phyloP scores from a whole-genome alignment of 2,329 filamentous ascomycete genomes.

The Teratosphaeria gauchensis region DNA sequence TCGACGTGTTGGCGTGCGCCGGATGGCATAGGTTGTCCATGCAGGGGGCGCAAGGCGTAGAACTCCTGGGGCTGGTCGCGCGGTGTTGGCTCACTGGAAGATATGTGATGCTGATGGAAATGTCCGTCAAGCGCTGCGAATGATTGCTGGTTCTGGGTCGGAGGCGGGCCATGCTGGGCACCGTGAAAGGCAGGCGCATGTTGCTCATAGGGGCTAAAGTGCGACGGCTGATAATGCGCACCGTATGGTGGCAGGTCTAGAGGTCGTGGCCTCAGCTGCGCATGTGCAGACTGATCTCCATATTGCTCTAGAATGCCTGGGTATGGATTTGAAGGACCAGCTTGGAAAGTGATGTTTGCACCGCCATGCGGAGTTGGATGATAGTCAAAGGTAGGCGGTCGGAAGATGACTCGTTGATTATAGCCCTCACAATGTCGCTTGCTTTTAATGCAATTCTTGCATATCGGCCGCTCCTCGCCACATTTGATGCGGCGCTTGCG shows the following conservation, averaged over 20 bases:
- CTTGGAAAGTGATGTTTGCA: constrained; percentile 28
- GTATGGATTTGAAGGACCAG: constrained; percentile 10
- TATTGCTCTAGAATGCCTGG: not conserved
- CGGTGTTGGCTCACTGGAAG: not conserved
- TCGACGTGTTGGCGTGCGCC: not conserved
- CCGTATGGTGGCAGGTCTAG: not conserved
- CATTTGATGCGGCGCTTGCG: constrained; percentile 94
- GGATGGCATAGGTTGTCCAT: not conserved
- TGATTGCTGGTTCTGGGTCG: not conserved
- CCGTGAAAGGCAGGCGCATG: not conserved
- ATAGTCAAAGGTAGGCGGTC: constrained; percentile 56
- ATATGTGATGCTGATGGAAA: not conserved
- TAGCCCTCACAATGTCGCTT: constrained; percentile 79
- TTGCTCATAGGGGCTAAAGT: not conserved
- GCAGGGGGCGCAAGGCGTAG: not conserved
- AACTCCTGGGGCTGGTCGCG: not conserved
- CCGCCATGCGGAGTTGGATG: constrained; percentile 36
- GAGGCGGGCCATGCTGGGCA: not conserved
- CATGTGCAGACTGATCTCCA: not conserved
- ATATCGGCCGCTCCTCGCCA: constrained; percentile 76
- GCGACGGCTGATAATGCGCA: not conserved
- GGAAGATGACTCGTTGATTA: constrained; percentile 71
- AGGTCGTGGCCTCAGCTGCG: constrained; percentile 1
- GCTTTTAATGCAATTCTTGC: constrained; percentile 77
- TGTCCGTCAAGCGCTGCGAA: not conserved